Percentiles rank a stretch among this genome's conserved stretches.
Conservation (phyloP, 495 filamentous ascomycete genomes). For the Sabuloglossum arenarium region DNA sequence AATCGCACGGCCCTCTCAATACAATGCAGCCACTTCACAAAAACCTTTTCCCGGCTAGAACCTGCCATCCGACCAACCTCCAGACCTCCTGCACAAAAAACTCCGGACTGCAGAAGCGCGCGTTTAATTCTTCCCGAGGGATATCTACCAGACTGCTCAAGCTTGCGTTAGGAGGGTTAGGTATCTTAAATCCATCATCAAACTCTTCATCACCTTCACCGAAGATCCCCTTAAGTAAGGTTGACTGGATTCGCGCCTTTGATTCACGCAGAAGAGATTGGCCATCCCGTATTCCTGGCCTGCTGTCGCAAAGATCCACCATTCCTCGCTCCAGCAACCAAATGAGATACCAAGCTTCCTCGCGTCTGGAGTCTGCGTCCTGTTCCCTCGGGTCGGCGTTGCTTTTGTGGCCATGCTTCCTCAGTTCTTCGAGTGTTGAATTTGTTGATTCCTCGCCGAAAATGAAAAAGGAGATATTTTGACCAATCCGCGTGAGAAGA, state of each 20-base stretch:
- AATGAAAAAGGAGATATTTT: not conserved
- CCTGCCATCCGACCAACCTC: not conserved
- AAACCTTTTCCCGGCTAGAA: not conserved
- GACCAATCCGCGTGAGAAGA: not conserved
- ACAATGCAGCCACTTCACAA: too few species aligned
- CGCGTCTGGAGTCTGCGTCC: not conserved
- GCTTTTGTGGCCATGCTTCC: not conserved
- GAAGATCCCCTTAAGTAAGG: not conserved
- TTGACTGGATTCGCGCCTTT: not conserved
- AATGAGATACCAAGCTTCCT: not conserved
- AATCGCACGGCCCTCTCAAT: too few species aligned
- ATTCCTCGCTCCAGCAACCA: not conserved
- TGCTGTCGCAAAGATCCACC: not conserved
- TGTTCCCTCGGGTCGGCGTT: not conserved
- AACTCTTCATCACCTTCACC: not conserved
- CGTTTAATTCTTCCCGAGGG: not conserved
- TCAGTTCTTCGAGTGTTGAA: not conserved
- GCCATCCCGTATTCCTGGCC: not conserved
- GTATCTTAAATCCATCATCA: not conserved
- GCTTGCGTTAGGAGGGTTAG: not conserved
- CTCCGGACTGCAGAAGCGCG: not conserved
- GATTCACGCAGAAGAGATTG: not conserved
- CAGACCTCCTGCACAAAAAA: not conserved
- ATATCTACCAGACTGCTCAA: not conserved
- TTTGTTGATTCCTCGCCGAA: not conserved